Base-by-base conservation (phyloP, 2,329 filamentous ascomycete genomes). In the Fusarium sp. region DNA sequence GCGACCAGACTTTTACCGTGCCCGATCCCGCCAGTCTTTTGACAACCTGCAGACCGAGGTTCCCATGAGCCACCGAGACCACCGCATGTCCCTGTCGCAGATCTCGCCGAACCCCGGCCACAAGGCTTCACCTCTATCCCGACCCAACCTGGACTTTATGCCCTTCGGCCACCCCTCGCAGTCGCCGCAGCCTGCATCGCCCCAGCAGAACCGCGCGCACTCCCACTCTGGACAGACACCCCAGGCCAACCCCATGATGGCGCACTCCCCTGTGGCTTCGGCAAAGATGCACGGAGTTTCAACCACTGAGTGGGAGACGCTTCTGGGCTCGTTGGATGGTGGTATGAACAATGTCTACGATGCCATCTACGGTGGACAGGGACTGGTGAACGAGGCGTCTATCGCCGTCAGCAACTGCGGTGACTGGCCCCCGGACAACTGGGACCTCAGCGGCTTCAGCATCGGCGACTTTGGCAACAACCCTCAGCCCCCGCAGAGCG, bases 271-370 rank as follows among this genome's bases (percentile, higher is more conserved):
- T 38, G 75, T 69, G 72, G 50, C 59, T 10, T 71, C 58, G 4
- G 73, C 60, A 40, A 85, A 87, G 75, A 75, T 83, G 43, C 74
- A 78, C 72, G 84, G 83, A 17, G 87, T 92, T 14, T 91, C 91
- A 1, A 85, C 91, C 10, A 87, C 90, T 0, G 94, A 97, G 76
- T 97, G 95, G 95, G 95, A 97, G 81, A 90, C 92, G 2, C 87
- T 97, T 0, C 87, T 97, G 2, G 92, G 93, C 5, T 92, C 92
- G 25, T 91, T 97, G 81, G 95, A 97, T 76, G 91, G 91, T 38
- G 94, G 94, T 1, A 89, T 92, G 73, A 90, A 92, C 63, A 97
- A 96, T 79, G 92, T 97, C n/a, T 97, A 94, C 81, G 92, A 95
- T 79, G 92, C 92, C 45, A 94, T 95, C 65, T 95, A 95, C 75